These are phyloP conservation scores for Hypsizygus marmoreus DNA, from an alignment of 768 basidiomycete species.

Conservation along the genomic window DNA sequence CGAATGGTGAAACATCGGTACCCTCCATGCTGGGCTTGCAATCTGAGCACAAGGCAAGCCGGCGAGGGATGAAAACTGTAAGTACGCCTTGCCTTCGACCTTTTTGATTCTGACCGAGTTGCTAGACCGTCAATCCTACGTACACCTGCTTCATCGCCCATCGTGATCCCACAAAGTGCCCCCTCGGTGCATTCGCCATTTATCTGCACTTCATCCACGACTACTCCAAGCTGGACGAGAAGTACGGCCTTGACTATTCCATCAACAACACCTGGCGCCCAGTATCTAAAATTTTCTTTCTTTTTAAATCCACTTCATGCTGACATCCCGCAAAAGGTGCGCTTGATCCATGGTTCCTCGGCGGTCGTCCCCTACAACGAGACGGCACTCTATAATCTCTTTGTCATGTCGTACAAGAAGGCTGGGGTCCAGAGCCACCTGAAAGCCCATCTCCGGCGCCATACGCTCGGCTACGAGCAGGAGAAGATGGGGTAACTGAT, in stretches of 20 bases:
- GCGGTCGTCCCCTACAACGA: slow-evolving; percentile 21
- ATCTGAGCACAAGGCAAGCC: slow-evolving; percentile 26
- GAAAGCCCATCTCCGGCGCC: slow-evolving; percentile 25
- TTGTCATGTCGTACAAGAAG: slow-evolving; percentile 14
- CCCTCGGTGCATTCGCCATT: slow-evolving; percentile 28
- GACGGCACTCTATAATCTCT: slow-evolving; percentile 22
- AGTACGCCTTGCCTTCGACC: neutral
- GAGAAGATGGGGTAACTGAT: slow-evolving; percentile 22
- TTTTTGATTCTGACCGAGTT: neutral
- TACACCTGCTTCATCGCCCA: slow-evolving; percentile 31
- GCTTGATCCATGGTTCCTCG: slow-evolving; percentile 20
- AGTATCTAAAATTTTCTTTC: slow-evolving; percentile 18
- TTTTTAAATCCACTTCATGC: neutral
- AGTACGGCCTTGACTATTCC: slow-evolving; percentile 23
- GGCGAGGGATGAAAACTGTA: slow-evolving; percentile 26
- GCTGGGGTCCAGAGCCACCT: slow-evolving; percentile 18
- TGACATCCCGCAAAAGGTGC: slow-evolving; percentile 9
- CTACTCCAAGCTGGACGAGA: slow-evolving; percentile 13
- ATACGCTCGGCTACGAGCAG: slow-evolving; percentile 24
- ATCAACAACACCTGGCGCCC: slow-evolving; percentile 28
- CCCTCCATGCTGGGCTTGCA: slow-evolving; percentile 26
- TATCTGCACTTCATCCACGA: slow-evolving; percentile 30
- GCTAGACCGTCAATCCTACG: slow-evolving; percentile 29
- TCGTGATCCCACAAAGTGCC: slow-evolving; percentile 21
- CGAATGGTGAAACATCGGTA: slow-evolving; percentile 19